Evolutionary conservation across 352 stramenopile species (phyloP).

Genomic region (Phytopythium mirpurense): DNA sequence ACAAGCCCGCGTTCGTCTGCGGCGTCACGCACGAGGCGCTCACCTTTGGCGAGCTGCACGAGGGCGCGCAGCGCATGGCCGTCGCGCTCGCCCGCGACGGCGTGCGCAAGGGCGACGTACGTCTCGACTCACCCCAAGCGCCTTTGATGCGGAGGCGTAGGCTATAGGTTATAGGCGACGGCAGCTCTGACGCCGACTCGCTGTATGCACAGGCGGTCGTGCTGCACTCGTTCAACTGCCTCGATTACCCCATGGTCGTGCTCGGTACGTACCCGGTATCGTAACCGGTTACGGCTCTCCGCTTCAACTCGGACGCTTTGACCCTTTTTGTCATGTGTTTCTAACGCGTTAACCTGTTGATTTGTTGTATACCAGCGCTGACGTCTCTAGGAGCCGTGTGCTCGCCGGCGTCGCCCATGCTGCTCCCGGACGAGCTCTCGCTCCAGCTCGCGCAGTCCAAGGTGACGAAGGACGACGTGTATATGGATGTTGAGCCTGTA

Average conservation of each 20-base stretch:
- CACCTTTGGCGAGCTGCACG: slow-evolving; percentile 34
- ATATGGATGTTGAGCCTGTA: no score
- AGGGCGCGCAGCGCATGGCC: slow-evolving; percentile 22
- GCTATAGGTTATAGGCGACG: no score
- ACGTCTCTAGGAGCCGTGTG: slow-evolving; percentile 36
- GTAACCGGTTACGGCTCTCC: no score
- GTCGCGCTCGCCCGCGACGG: slow-evolving; percentile 32
- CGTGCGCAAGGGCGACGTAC: slow-evolving; percentile 36
- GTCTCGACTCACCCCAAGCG: not conserved
- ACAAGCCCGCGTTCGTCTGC: slow-evolving; percentile 37
- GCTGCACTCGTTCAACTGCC: slow-evolving; percentile 51
- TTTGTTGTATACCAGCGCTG: no score
- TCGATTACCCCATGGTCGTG: slow-evolving; percentile 55
- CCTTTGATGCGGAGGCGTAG: no score
- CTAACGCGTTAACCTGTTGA: no score
- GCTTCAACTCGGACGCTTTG: no score
- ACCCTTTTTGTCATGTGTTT: no score
- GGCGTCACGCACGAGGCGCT: slow-evolving; percentile 33
- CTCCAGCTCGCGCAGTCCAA: slow-evolving; percentile 33
- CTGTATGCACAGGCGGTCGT: slow-evolving; percentile 19
- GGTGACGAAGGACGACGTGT: slow-evolving; percentile 8
- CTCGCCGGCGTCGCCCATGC: slow-evolving; percentile 39
- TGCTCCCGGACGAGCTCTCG: slow-evolving; percentile 29
- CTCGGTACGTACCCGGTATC: slow-evolving; percentile 37
- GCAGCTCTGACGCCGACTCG: no score